Conservation (phyloP, 192 early-diverging fungal species). For the Endogone sp. region DNA sequence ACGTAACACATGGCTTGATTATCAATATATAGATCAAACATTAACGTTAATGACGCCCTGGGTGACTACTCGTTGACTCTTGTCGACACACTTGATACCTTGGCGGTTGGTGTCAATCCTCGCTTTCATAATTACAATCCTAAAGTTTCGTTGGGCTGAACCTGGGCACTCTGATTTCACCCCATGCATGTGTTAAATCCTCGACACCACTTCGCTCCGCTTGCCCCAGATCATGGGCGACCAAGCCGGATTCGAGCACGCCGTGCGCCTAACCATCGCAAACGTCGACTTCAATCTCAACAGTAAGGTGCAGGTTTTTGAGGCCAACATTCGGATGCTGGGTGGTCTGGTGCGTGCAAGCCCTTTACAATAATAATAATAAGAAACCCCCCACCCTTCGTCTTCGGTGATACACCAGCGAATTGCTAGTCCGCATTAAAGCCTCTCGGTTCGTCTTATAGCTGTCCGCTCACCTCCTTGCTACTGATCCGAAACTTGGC, state of each 20-base stretch:
- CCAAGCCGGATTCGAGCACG: slow-evolving; percentile 56
- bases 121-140: slow-evolving; percentile 5
- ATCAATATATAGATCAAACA: slow-evolving; percentile 29
- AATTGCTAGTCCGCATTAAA: background rate
- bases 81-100: slow-evolving; percentile 85
- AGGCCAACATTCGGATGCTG: slow-evolving; percentile 87
- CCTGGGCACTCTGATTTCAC: too few species aligned
- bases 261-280: slow-evolving; percentile 58
- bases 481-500: slow-evolving; percentile 58
- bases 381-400: background rate
- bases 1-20: slow-evolving; percentile 4
- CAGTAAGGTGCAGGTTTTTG: slow-evolving; percentile 92
- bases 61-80: slow-evolving; percentile 94
- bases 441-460: slow-evolving; percentile 11
- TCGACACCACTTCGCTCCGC: too few species aligned
- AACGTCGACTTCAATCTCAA: slow-evolving; percentile 77
- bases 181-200: too few species aligned
- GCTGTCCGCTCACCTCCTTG: slow-evolving; percentile 86
- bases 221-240: slow-evolving; percentile 69
- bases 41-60: slow-evolving; percentile 87
- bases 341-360: slow-evolving; percentile 71
- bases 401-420: background rate
- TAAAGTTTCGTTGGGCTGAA: background rate
- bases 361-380: background rate
- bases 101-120: slow-evolving; percentile 51